Percentiles rank a stretch among this genome's conserved stretches.
Conservation (phyloP, 2,329 filamentous ascomycete genomes). For the Stemphylium lycopersici region DNA sequence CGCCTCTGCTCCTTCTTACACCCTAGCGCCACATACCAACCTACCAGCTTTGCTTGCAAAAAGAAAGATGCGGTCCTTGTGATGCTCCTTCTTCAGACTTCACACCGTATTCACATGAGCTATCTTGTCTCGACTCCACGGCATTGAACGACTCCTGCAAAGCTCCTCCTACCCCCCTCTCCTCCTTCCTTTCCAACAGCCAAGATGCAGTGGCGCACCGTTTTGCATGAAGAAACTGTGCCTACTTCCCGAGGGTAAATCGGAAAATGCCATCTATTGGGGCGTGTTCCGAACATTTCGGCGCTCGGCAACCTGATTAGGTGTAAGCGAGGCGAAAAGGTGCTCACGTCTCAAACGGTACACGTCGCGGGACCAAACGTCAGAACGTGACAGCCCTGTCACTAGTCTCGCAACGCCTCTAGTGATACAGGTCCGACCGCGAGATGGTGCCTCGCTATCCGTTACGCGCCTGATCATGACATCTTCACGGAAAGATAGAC, state of each 20-base stretch:
- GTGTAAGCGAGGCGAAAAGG: conserved; percentile 2
- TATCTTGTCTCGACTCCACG: background rate
- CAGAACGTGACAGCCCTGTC: conserved; percentile 19
- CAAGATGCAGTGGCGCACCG: conserved; percentile 5
- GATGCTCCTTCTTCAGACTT: background rate
- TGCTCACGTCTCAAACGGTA: conserved; percentile 14
- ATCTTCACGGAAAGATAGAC: background rate
- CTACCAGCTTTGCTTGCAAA: background rate
- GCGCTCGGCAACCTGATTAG: conserved; percentile 4
- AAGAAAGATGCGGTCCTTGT: background rate
- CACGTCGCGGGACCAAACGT: conserved; percentile 12
- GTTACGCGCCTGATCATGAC: conserved; percentile 12
- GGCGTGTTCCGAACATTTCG: background rate
- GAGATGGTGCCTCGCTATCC: conserved; percentile 16
- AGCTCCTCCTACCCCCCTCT: background rate
- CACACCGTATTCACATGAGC: background rate
- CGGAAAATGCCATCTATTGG: conserved; percentile 3
- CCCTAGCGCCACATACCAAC: background rate
- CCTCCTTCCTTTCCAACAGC: conserved; percentile 1
- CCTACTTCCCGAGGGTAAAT: background rate
- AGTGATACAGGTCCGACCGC: conserved; percentile 16
- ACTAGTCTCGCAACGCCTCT: conserved; percentile 6
- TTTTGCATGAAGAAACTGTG: conserved; percentile 8
- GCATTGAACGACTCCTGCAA: conserved; percentile 9
- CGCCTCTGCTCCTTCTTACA: background rate